These are phyloP conservation scores for Leucocoprinus leucothites DNA, from an alignment of 768 basidiomycete species.

Conservation along the genomic window DNA sequence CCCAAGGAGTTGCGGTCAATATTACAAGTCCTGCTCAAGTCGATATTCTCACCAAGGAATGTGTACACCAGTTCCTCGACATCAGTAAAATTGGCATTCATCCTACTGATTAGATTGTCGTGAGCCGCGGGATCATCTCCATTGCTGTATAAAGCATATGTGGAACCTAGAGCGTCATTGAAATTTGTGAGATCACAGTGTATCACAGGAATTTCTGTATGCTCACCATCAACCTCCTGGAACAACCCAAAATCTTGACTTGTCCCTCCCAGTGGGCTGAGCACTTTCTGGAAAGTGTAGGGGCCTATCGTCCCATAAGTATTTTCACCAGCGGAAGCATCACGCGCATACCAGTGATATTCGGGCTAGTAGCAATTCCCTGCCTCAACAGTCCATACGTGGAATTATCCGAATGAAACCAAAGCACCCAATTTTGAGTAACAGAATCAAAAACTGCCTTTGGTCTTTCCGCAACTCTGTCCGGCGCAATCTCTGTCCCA, in stretches of 20 bases:
- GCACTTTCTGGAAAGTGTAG: neutral
- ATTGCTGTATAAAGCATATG: constrained; percentile 8
- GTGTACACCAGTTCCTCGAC: constrained; percentile 1
- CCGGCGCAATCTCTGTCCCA: constrained; percentile 23
- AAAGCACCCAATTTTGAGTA: constrained; percentile 23
- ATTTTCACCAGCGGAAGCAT: neutral
- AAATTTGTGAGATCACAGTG: neutral
- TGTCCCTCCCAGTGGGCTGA: constrained; percentile 4
- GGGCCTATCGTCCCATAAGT: neutral
- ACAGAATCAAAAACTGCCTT: constrained; percentile 23
- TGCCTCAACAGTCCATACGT: constrained; percentile 24
- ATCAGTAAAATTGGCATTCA: constrained; percentile 6
- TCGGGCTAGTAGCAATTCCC: constrained; percentile 25
- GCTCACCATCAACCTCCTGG: constrained; percentile 3
- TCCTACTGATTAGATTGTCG: constrained; percentile 6
- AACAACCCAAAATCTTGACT: constrained; percentile 9
- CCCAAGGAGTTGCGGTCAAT: neutral
- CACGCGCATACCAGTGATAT: constrained; percentile 22
- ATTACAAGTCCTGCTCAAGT: neutral
- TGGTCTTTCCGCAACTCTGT: constrained; percentile 23
- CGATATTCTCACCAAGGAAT: neutral
- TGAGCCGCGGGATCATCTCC: constrained; percentile 4
- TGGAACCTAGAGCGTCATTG: neutral
- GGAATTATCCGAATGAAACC: constrained; percentile 29
- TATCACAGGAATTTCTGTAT: neutral